phyloP scores from a whole-genome alignment of 805 yeast species.

The Starmerella sp. region DNA sequence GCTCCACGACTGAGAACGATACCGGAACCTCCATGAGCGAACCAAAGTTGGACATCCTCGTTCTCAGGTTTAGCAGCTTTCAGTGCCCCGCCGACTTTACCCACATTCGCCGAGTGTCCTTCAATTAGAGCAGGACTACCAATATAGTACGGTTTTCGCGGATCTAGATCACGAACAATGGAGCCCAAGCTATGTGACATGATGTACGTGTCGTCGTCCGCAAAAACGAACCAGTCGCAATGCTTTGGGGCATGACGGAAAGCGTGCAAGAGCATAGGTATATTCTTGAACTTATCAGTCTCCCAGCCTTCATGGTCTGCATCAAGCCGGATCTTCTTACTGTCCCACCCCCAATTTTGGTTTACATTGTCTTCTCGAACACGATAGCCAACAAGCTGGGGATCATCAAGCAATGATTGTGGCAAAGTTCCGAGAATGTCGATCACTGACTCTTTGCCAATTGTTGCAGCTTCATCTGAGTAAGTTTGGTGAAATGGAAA shows the following conservation, averaged over 20 bases:
- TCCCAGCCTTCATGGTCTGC: conserved; percentile 24
- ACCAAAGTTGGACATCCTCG: conserved; percentile 18
- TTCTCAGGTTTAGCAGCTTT: neutral
- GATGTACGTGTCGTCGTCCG: conserved; percentile 31
- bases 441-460: conserved; percentile 29
- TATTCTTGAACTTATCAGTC: conserved; percentile 31
- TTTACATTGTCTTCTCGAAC: conserved; percentile 16
- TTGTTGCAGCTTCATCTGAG: conserved; percentile 28
- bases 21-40: conserved; percentile 35
- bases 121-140: conserved; percentile 21
- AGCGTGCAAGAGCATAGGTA: conserved; percentile 33
- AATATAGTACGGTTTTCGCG: conserved; percentile 25
- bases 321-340: conserved; percentile 15
- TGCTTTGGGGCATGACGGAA: conserved; percentile 24
- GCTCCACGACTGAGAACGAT: conserved; percentile 28
- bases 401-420: conserved; percentile 18
- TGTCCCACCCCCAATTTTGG: conserved; percentile 19
- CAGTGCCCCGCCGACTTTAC: conserved; percentile 3
- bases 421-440: conserved; percentile 27
- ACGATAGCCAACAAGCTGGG: conserved; percentile 20
- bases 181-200: conserved; percentile 24
- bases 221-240: conserved; percentile 30
- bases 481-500: conserved; percentile 30
- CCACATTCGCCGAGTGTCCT: conserved; percentile 6
- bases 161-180: conserved; percentile 24